Evolutionary conservation across 352 stramenopile genomes (phyloP).

Genomic region (Phytophthora melonis): DNA sequence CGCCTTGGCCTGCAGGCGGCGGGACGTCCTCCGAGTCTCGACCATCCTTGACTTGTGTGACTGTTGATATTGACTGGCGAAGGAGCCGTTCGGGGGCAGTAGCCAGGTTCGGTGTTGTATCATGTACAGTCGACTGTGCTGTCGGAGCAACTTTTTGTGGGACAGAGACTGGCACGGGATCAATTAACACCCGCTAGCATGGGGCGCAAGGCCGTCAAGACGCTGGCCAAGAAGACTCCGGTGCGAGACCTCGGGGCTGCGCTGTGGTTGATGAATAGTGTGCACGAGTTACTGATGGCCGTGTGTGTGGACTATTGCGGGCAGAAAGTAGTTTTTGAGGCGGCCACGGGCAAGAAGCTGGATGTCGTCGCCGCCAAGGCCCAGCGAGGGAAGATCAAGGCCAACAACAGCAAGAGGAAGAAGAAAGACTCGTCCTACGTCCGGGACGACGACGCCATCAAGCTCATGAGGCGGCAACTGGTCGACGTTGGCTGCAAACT

Average conservation of each 20-base stretch:
- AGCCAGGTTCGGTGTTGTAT: not conserved
- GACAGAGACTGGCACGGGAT: not conserved
- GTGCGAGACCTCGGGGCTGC: constrained; percentile 22
- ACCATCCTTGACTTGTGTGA: constrained; percentile 50
- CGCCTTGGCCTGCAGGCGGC: constrained; percentile 65
- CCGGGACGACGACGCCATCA: constrained; percentile 60
- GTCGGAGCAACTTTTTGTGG: not conserved
- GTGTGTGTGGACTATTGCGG: not conserved
- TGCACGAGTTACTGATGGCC: not conserved
- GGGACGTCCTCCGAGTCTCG: constrained; percentile 65
- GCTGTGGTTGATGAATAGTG: not conserved
- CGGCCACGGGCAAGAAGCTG: constrained; percentile 32
- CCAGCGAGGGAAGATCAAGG: not conserved
- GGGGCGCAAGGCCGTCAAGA: constrained; percentile 39
- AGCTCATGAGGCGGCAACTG: constrained; percentile 67
- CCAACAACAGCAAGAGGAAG: constrained; percentile 25
- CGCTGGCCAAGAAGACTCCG: constrained; percentile 45
- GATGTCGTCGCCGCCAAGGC: constrained; percentile 10
- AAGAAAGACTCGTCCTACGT: constrained; percentile 38
- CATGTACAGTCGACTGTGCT: not conserved
- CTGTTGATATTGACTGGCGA: constrained; percentile 31
- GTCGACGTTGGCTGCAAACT: constrained; percentile 73
- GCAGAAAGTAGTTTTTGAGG: constrained; percentile 44
- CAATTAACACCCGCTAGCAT: constrained; percentile 13
- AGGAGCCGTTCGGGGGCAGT: not conserved